These are phyloP conservation scores for Mycena polygramma DNA, from an alignment of 768 basidiomycete species.

Conservation along the genomic window DNA sequence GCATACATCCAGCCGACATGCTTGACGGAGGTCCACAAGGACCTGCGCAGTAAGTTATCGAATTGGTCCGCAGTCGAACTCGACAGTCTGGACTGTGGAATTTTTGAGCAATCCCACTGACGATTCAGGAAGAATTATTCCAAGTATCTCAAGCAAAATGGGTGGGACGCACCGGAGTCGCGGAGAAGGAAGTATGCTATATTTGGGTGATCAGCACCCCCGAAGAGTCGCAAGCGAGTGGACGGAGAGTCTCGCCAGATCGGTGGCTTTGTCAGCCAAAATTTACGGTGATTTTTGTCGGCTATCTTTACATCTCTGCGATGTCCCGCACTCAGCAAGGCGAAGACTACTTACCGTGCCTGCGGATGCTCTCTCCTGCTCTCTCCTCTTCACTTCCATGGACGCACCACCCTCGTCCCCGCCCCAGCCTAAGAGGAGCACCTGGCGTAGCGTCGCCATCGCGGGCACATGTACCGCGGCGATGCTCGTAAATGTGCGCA, in stretches of 20 bases:
- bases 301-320: slow-evolving; percentile 25
- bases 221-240: background rate
- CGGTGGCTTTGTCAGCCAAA: background rate
- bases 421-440: slow-evolving; percentile 28
- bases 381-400: slow-evolving; percentile 11
- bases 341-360: background rate
- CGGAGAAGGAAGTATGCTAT: too few species aligned
- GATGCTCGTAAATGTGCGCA: slow-evolving; percentile 52
- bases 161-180: too few species aligned
- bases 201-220: too few species aligned
- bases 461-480: slow-evolving; percentile 55
- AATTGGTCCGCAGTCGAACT: too few species aligned
- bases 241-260: slow-evolving; percentile 1
- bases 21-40: too few species aligned
- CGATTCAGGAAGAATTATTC: too few species aligned
- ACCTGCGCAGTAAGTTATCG: too few species aligned
- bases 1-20: too few species aligned
- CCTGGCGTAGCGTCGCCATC: slow-evolving; percentile 44
- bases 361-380: background rate
- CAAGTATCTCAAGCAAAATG: too few species aligned
- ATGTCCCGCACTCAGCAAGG: slow-evolving; percentile 26
- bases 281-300: background rate
- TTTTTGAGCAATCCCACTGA: too few species aligned
- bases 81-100: too few species aligned
- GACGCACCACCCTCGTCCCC: slow-evolving; percentile 23